phyloP scores from a whole-genome alignment of 306 rosid species.

The Cicer yamashitae region DNA sequence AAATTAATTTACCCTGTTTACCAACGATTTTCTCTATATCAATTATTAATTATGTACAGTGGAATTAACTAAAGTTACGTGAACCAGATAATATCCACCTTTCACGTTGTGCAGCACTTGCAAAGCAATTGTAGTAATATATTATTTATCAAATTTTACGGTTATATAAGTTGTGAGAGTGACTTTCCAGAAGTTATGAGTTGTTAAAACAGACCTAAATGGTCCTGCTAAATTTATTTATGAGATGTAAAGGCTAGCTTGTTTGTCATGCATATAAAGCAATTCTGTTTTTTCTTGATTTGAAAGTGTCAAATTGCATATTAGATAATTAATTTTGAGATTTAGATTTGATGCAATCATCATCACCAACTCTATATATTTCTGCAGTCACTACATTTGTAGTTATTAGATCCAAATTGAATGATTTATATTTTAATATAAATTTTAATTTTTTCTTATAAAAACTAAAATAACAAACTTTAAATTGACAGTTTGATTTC shows the following conservation, averaged over 20 bases:
- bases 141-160: not conserved
- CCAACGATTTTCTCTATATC: too few relatives aligned
- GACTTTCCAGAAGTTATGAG: constrained; percentile 40
- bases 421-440: too few relatives aligned
- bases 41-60: not conserved
- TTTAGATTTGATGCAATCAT: too few relatives aligned
- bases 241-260: not conserved
- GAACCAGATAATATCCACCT: constrained; percentile 39
- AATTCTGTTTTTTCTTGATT: not conserved
- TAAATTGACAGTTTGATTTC: too few relatives aligned
- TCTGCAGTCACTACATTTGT: too few relatives aligned
- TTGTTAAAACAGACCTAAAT: constrained; percentile 24
- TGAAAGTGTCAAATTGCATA: not conserved
- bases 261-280: not conserved
- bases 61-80: not conserved
- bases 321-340: not conserved
- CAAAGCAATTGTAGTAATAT: not conserved
- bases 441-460: too few relatives aligned
- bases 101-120: constrained; percentile 26
- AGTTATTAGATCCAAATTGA: too few relatives aligned
- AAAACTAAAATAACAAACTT: too few relatives aligned
- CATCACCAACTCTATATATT: too few relatives aligned
- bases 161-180: constrained; percentile 12
- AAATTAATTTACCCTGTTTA: too few relatives aligned
- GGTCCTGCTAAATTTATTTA: constrained; percentile 37